phyloP scores from a whole-genome alignment of 805 yeast species.

The Starmerella bombicola region DNA sequence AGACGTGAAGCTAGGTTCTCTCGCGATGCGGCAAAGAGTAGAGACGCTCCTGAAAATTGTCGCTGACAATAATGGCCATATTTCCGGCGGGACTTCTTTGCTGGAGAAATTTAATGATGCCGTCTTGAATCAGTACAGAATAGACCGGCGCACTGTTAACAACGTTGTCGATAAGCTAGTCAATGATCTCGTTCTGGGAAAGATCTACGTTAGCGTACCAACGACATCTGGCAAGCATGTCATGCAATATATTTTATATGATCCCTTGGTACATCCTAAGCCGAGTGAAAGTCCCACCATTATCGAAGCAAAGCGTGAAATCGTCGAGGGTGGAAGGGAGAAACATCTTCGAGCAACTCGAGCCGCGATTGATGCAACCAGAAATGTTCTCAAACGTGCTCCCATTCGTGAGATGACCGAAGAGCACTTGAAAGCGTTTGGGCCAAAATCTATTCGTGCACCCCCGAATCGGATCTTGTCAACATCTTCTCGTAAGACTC shows the following conservation, averaged over 20 bases:
- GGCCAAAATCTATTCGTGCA: conserved; percentile 2
- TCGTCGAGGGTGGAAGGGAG: conserved; percentile 14
- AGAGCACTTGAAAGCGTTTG: conserved; percentile 9
- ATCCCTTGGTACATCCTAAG: conserved; percentile 20
- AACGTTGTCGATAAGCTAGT: conserved; percentile 35
- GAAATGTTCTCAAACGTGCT: background rate
- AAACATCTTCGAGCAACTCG: conserved; percentile 2
- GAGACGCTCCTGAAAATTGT: conserved; percentile 35
- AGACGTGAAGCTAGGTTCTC: conserved; percentile 24
- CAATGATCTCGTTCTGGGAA: conserved; percentile 27
- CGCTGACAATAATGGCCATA: conserved; percentile 36
- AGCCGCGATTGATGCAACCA: conserved; percentile 14
- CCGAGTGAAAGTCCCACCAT: conserved; percentile 22
- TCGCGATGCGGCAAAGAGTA: conserved; percentile 36
- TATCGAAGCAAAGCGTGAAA: conserved; percentile 9
- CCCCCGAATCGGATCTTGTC: background rate
- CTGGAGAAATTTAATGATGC: conserved; percentile 32
- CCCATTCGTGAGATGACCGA: conserved; percentile 2
- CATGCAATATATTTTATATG: conserved; percentile 24
- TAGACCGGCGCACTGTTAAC: conserved; percentile 45
- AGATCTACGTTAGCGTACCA: conserved; percentile 22
- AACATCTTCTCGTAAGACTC: background rate
- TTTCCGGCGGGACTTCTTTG: conserved; percentile 34
- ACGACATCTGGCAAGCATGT: conserved; percentile 16
- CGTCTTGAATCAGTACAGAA: conserved; percentile 28